Evolutionary conservation across 768 basidiomycete genomes (phyloP), one percentile per base, ranked within the genome.

Genomic region (Termitomyces sp.): DNA sequence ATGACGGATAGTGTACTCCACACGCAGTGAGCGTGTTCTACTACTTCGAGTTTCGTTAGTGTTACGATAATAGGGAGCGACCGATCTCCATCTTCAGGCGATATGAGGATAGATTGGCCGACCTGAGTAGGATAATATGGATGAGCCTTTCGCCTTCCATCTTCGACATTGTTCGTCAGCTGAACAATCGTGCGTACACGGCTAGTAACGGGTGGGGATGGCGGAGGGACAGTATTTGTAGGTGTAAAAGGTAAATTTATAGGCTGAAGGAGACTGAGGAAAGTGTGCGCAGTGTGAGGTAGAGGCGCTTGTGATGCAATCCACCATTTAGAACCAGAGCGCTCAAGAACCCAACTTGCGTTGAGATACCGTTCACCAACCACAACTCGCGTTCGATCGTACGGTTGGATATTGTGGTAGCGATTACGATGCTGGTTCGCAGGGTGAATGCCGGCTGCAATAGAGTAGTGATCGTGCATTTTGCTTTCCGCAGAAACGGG

Each of bases 281-380:
- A 94, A 5, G 90, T 76, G 68, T 94, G 89, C 0, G 83, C 79
- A 0, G 92, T 91, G 52, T 76, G 70, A 5, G 81, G 83, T 38
- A 93, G 74, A 0, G 94, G 92, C 0, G 93, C 94, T 69, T 95
- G 93, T 0, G 91, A 82, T 3, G 92, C 91, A 60, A 95, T 89
- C 89, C 92, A 93, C 84, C 84, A 87, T 67, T 86, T 89, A 37
- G 80, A 81, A 7, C 93, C 90, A 54, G 77, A 81, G 32, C 79
- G 74, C 69, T 95, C 94, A 49, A 81, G 77, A n/a, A 94, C 86
- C 89, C 92, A 94, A 68, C 83, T 92, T 14, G 89, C 94, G 67
- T 96, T 94, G 40, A 96, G 70, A 71, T 95, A 96, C 52, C 83
- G 74, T 12, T 81, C 81, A 20, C 68, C 60, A 32, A 86, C 78